phyloP scores from a whole-genome alignment of 2,329 filamentous ascomycete genomes.

The Claviceps maximensis region DNA sequence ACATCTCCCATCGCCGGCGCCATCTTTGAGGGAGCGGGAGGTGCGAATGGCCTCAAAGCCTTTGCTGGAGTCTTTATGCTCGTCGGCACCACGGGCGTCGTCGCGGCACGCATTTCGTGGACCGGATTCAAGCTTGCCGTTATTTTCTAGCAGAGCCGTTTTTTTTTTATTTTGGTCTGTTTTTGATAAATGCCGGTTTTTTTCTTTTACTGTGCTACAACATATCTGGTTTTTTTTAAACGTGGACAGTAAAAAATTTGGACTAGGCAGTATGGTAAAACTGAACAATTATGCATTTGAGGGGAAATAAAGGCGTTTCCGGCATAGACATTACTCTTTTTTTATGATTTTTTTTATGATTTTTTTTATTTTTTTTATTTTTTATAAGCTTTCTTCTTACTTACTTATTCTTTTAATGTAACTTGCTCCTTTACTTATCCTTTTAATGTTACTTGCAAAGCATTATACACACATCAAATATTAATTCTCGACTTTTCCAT shows the following conservation, averaged over 20 bases:
- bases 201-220: too few species aligned
- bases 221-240: too few species aligned
- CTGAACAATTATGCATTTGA: too few species aligned
- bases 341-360: too few species aligned
- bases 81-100: conserved; percentile 9
- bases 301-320: background rate
- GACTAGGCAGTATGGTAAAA: background rate
- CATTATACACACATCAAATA: too few species aligned
- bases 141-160: conserved; percentile 3
- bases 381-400: too few species aligned
- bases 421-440: too few species aligned
- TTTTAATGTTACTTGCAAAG: too few species aligned
- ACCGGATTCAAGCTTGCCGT: conserved; percentile 9
- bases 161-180: background rate
- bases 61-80: conserved; percentile 10
- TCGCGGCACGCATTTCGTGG: conserved; percentile 6
- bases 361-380: too few species aligned
- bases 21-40: conserved; percentile 9
- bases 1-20: conserved; percentile 12
- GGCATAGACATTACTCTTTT: background rate
- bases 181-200: background rate
- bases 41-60: conserved; percentile 8
- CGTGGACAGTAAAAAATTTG: too few species aligned
- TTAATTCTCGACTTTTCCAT: too few species aligned
- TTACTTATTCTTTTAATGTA: too few species aligned